These are phyloP conservation scores for Vitis hybrid DNA, from an alignment of 177 flowering plant genomes.

Conservation along the genomic window DNA sequence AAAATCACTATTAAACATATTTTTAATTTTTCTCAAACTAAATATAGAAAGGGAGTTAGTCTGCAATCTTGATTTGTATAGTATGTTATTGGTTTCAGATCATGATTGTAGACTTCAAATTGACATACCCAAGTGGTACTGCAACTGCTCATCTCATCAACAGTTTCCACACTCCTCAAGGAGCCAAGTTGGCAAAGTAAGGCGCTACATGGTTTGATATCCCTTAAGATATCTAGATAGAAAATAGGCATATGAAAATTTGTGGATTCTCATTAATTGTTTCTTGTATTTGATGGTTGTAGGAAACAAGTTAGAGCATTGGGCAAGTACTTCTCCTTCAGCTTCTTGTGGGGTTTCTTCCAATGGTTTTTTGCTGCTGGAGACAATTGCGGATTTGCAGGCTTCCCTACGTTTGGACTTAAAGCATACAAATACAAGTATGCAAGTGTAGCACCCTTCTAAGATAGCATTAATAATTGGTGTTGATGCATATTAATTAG, in stretches of 20 bases:
- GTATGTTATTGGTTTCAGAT: conserved; percentile 4
- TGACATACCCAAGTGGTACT: conserved; percentile 14
- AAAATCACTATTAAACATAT: accelerated
- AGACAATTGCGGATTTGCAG: conserved; percentile 21
- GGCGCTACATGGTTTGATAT: no score
- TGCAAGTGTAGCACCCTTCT: neutral
- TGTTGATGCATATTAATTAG: no score
- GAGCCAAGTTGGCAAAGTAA: conserved; percentile 16
- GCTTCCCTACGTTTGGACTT: conserved; percentile 30
- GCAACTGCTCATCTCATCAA: conserved; percentile 17
- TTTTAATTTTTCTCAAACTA: no score
- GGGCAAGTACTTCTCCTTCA: conserved; percentile 32
- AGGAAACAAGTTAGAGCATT: conserved; percentile 27
- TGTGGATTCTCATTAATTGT: no score
- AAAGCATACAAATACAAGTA: conserved; percentile 20
- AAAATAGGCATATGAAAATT: no score
- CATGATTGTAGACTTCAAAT: conserved; percentile 10
- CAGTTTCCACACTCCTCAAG: conserved; percentile 19
- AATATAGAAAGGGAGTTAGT: no score
- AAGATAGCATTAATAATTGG: no score
- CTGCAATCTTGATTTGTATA: neutral
- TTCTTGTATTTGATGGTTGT: conserved; percentile 1
- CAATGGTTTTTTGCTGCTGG: conserved; percentile 32
- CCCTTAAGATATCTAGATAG: no score
- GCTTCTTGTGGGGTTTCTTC: conserved; percentile 34